Evolutionary conservation across 352 stramenopile species (phyloP).

Genomic region (Phytophthora capsici): DNA sequence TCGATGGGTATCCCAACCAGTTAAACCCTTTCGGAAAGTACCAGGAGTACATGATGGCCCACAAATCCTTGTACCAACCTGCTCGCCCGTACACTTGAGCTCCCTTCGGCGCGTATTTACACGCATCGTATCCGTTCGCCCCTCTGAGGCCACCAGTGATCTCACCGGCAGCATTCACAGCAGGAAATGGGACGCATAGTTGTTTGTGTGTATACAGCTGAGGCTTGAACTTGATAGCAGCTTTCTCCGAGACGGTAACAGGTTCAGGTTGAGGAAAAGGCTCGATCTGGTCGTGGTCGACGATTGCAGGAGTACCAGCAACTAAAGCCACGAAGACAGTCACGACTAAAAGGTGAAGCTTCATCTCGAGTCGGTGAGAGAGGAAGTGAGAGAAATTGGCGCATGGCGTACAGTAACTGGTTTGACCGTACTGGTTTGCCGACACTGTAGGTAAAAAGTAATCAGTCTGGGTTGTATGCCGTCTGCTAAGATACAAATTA

Average conservation of each 20-base stretch:
- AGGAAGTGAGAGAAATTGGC: background rate
- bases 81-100: background rate
- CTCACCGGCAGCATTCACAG: background rate
- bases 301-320: background rate
- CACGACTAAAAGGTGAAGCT: background rate
- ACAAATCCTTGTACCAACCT: background rate
- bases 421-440: background rate
- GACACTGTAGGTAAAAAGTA: background rate
- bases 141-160: background rate
- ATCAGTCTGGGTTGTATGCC: background rate
- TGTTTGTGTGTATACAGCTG: background rate
- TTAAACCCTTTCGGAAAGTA: background rate
- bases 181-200: background rate
- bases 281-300: background rate
- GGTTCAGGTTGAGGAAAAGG: background rate
- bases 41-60: conserved; percentile 7
- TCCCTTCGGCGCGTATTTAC: background rate
- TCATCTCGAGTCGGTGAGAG: background rate
- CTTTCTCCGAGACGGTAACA: background rate
- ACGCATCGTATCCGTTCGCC: background rate
- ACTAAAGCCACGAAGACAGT: background rate
- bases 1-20: background rate
- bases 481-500: background rate
- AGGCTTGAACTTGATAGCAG: conserved; percentile 5
- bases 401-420: background rate